phyloP scores from a whole-genome alignment of 345 rosid genomes.

The Boechera retrofracta region DNA sequence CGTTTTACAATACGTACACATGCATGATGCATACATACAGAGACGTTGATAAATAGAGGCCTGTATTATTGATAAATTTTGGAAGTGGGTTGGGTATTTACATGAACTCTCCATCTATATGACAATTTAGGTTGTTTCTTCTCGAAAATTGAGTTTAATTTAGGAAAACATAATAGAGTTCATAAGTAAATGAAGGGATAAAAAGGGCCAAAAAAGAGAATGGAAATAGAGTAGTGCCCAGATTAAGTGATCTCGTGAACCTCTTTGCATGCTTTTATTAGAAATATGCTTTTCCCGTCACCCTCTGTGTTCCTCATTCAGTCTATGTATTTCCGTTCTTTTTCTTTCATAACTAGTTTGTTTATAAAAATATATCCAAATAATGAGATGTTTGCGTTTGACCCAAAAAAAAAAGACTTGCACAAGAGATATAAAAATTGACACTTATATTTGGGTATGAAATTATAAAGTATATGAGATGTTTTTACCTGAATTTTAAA shows the following conservation, averaged over 20 bases:
- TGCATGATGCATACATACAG: slow-evolving; percentile 4
- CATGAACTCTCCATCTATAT: slow-evolving; percentile 4
- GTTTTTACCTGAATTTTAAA: neutral
- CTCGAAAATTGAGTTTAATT: slow-evolving; percentile 19
- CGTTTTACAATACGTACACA: slow-evolving; percentile 9
- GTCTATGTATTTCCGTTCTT: slow-evolving; percentile 11
- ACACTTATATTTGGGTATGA: neutral
- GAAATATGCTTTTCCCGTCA: slow-evolving; percentile 49
- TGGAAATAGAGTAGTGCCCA: slow-evolving; percentile 41
- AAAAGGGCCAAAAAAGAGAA: slow-evolving; percentile 8
- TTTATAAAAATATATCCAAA: slow-evolving; percentile 14
- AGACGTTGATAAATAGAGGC: neutral
- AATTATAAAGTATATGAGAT: neutral
- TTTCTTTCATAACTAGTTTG: slow-evolving; percentile 13
- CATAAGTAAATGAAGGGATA: slow-evolving; percentile 15
- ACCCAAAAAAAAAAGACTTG: slow-evolving; percentile 8
- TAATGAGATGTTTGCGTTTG: slow-evolving; percentile 11
- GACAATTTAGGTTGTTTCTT: neutral
- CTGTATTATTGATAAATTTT: neutral
- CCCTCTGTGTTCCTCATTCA: slow-evolving; percentile 38
- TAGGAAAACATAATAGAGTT: slow-evolving; percentile 12
- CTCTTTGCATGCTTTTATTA: slow-evolving; percentile 48
- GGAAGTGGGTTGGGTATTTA: neutral
- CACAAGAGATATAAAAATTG: neutral
- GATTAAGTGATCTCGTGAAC: slow-evolving; percentile 47